Percentiles rank a stretch among this genome's conserved stretches.
phyloP scores from a whole-genome alignment of 176 grass and related monocot genomes.

The Phoenix dactylifera region DNA sequence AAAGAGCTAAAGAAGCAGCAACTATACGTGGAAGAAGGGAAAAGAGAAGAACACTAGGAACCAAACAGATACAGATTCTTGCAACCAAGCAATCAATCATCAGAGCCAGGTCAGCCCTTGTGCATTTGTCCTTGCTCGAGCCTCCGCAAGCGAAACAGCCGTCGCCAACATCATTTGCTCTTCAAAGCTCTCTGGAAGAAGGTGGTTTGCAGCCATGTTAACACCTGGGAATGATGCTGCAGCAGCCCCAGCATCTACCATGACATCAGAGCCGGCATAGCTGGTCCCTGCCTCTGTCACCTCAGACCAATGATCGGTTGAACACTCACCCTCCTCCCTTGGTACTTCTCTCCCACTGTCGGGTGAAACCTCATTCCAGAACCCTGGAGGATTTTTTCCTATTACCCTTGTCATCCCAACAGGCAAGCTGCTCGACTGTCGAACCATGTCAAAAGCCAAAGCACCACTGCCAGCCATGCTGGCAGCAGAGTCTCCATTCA shows the following conservation, averaged over 20 bases:
- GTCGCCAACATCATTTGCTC: slow-evolving; percentile 93
- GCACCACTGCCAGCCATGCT: slow-evolving; percentile 7
- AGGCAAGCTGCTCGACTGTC: slow-evolving; percentile 24
- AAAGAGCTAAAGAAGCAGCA: background rate
- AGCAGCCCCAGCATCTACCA: slow-evolving; percentile 22
- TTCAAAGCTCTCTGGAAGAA: slow-evolving; percentile 74
- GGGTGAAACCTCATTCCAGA: slow-evolving; percentile 19
- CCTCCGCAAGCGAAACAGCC: slow-evolving; percentile 70
- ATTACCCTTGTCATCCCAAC: slow-evolving; percentile 13
- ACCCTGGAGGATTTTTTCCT: slow-evolving; percentile 24
- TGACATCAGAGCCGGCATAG: slow-evolving; percentile 33
- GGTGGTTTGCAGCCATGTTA: slow-evolving; percentile 12
- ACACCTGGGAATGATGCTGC: slow-evolving; percentile 18
- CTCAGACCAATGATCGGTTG: slow-evolving; percentile 42
- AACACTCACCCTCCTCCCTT: slow-evolving; percentile 36
- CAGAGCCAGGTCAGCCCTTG: slow-evolving; percentile 33
- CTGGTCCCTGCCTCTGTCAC: slow-evolving; percentile 29
- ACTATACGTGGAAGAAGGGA: background rate
- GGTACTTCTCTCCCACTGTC: slow-evolving; percentile 15
- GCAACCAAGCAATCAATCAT: background rate
- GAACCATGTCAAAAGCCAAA: slow-evolving; percentile 14
- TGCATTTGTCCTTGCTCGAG: slow-evolving; percentile 29
- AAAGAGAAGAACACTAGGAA: background rate
- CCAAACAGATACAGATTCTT: background rate
- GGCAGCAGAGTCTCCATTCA: slow-evolving; percentile 30